These are phyloP conservation scores for Talaromyces nanjingensis DNA, from an alignment of 495 filamentous ascomycete genomes.

Conservation along the genomic window DNA sequence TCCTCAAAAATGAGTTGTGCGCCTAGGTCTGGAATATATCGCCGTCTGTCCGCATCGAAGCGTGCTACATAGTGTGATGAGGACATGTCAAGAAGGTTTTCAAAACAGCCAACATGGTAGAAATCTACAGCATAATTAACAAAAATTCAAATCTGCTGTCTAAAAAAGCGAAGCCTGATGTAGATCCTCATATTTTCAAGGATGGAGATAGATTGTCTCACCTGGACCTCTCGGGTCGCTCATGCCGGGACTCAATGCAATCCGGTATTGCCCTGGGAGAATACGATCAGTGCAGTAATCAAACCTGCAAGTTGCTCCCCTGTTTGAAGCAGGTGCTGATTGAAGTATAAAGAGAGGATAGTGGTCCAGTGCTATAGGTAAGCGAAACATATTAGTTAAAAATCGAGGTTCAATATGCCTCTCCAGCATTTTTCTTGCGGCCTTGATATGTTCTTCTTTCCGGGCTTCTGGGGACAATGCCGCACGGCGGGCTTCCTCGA, in stretches of 20 bases:
- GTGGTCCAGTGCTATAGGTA: slow-evolving; percentile 3
- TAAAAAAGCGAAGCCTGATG: not conserved
- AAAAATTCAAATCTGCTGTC: not conserved
- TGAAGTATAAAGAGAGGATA: slow-evolving; percentile 8
- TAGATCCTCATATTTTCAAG: not conserved
- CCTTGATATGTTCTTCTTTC: slow-evolving; percentile 9
- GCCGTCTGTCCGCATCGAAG: slow-evolving; percentile 6
- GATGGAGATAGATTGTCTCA: slow-evolving; percentile 6
- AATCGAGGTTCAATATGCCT: slow-evolving; percentile 2
- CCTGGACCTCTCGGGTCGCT: slow-evolving; percentile 6
- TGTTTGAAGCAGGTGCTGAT: slow-evolving; percentile 4
- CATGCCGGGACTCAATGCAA: slow-evolving; percentile 9
- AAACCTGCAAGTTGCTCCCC: slow-evolving; percentile 4
- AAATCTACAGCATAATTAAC: slow-evolving; percentile 8
- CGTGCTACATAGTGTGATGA: slow-evolving; percentile 3
- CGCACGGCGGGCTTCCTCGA: not conserved
- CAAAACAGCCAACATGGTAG: slow-evolving; percentile 7
- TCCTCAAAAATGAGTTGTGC: not conserved
- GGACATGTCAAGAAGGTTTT: slow-evolving; percentile 6
- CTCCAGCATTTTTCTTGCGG: not conserved
- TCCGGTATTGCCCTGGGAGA: slow-evolving; percentile 1
- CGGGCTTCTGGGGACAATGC: not conserved
- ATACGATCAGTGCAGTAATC: slow-evolving; percentile 6
- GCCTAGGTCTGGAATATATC: slow-evolving; percentile 1
- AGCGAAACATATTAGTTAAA: slow-evolving; percentile 3